Conservation (phyloP, 768 basidiomycete genomes). For the Trametes meyenii region DNA sequence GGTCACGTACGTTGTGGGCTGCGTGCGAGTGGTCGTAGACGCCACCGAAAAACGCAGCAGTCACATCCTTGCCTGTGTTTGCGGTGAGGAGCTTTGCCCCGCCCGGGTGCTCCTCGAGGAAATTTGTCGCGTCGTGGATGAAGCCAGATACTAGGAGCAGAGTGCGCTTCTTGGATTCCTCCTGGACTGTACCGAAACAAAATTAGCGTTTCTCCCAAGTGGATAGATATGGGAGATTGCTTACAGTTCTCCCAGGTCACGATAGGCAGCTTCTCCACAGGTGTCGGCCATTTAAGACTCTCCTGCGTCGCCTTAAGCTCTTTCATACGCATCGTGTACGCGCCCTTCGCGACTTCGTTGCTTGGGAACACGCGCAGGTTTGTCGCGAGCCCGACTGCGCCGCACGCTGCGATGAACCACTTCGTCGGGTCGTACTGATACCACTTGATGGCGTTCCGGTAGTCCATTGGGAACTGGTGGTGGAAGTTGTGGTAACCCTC, state of each 20-base stretch:
- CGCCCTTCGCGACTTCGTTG: slow-evolving; percentile 80
- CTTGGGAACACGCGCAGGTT: slow-evolving; percentile 71
- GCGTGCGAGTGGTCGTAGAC: slow-evolving; percentile 89
- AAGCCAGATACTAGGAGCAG: slow-evolving; percentile 88
- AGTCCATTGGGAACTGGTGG: slow-evolving; percentile 97
- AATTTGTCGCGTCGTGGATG: slow-evolving; percentile 87
- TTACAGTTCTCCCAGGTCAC: slow-evolving; percentile 86
- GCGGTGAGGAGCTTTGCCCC: slow-evolving; percentile 82
- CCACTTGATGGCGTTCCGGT: slow-evolving; percentile 94
- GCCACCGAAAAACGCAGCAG: slow-evolving; percentile 92
- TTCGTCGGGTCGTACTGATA: slow-evolving; percentile 92
- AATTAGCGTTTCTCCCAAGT: background rate
- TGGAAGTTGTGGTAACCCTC: slow-evolving; percentile 99
- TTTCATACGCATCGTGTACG: slow-evolving; percentile 93
- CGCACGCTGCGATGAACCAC: slow-evolving; percentile 79
- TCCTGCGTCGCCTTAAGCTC: slow-evolving; percentile 80
- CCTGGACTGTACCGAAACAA: slow-evolving; percentile 55
- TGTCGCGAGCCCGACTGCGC: slow-evolving; percentile 56
- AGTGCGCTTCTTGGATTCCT: slow-evolving; percentile 77
- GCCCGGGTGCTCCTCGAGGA: slow-evolving; percentile 91
- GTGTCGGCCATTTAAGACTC: slow-evolving; percentile 76
- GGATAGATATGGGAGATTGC: slow-evolving; percentile 29
- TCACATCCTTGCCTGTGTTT: slow-evolving; percentile 87
- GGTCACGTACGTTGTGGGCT: slow-evolving; percentile 70
- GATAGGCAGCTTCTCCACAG: slow-evolving; percentile 73